Conservation (phyloP, 306 rosid species). For the Dicorynia guianensis region DNA sequence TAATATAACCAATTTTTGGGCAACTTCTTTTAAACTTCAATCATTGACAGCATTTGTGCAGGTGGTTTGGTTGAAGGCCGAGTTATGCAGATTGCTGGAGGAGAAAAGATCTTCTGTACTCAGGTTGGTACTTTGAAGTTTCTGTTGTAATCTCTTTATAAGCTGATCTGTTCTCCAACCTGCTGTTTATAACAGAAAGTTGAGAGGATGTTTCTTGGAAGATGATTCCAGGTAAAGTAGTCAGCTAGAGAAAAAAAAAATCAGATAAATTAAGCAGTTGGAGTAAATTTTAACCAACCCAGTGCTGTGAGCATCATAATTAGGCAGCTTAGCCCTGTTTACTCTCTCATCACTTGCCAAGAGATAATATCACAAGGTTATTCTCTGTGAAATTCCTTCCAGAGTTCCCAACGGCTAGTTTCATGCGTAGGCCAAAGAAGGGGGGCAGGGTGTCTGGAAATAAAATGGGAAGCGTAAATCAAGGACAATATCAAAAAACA, state of each 20-base stretch:
- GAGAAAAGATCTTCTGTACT: slow-evolving; percentile 90
- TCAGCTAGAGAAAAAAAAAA: too few relatives aligned
- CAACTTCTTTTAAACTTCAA: slow-evolving; percentile 48
- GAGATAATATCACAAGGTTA: slow-evolving; percentile 11
- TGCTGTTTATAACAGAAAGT: slow-evolving; percentile 18
- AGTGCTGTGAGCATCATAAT: slow-evolving; percentile 10
- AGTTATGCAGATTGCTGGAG: slow-evolving; percentile 88
- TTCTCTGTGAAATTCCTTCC: slow-evolving; percentile 31
- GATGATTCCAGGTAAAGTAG: background rate
- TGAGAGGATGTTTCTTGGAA: slow-evolving; percentile 24
- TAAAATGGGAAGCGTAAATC: background rate
- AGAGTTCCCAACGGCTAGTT: slow-evolving; percentile 22
- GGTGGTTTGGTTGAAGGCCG: slow-evolving; percentile 95
- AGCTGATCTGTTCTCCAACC: slow-evolving; percentile 22
- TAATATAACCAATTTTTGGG: slow-evolving; percentile 31
- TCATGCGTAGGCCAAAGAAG: slow-evolving; percentile 28
- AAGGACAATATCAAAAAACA: too few relatives aligned
- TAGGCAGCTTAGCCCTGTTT: slow-evolving; percentile 20
- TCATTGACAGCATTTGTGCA: slow-evolving; percentile 64
- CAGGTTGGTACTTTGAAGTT: slow-evolving; percentile 58
- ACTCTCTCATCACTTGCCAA: slow-evolving; percentile 34
- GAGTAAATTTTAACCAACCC: slow-evolving; percentile 9
- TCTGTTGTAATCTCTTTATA: slow-evolving; percentile 33
- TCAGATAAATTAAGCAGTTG: slow-evolving; percentile 22
- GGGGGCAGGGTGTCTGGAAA: background rate